These are phyloP conservation scores for Ramaria sp. DNA, from an alignment of 768 basidiomycete genomes.

Conservation along the genomic window DNA sequence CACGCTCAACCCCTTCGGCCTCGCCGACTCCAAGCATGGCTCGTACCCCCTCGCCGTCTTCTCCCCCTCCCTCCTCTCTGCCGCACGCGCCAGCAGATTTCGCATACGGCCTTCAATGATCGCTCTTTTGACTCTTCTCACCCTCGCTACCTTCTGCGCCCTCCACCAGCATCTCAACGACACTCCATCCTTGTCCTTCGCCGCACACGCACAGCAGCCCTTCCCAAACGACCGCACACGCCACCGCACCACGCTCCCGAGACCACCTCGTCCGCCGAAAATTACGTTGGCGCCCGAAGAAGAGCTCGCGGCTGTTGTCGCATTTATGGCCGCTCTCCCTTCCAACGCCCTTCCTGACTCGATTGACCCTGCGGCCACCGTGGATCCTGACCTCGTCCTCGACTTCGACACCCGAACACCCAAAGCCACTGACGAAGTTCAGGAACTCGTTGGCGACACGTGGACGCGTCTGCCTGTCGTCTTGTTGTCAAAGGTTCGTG, in stretches of 20 bases:
- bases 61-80: background rate
- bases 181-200: background rate
- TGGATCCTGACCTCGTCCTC: constrained; percentile 73
- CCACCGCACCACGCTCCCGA: background rate
- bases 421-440: constrained; percentile 50
- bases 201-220: constrained; percentile 63
- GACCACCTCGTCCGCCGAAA: constrained; percentile 18
- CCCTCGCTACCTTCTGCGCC: background rate
- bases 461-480: constrained; percentile 70
- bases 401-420: constrained; percentile 72
- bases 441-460: constrained; percentile 47
- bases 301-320: constrained; percentile 66
- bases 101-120: constrained; percentile 3
- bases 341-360: constrained; percentile 63
- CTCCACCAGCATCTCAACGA: constrained; percentile 9
- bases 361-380: constrained; percentile 51
- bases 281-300: constrained; percentile 40
- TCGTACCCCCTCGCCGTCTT: background rate
- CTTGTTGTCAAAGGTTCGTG: constrained; percentile 55
- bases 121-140: constrained; percentile 3
- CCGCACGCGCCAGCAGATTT: background rate
- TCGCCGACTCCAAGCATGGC: background rate
- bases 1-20: background rate
- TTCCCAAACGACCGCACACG: constrained; percentile 61
- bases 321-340: constrained; percentile 62